Evolutionary conservation across 2,329 filamentous ascomycete genomes (phyloP).

Genomic region (Penicillium sp.): DNA sequence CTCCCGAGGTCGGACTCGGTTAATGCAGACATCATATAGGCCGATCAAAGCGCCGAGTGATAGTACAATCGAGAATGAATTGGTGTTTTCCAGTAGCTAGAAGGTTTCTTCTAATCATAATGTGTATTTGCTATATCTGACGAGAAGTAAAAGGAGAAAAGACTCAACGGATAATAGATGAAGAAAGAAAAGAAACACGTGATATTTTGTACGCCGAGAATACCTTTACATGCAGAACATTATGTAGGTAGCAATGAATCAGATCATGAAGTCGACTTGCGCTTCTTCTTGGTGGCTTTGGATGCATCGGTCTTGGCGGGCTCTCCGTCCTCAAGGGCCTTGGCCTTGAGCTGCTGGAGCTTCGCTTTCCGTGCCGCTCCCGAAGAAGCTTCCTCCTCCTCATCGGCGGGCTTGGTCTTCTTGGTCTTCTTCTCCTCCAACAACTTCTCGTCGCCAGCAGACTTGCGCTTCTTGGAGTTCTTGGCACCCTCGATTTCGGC

Average conservation of each 20-base stretch:
- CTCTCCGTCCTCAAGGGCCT: slow-evolving; percentile 46
- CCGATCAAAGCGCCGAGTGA: slow-evolving; percentile 6
- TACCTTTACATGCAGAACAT: slow-evolving; percentile 35
- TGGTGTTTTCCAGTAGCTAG: too few species aligned
- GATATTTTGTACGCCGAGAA: slow-evolving; percentile 34
- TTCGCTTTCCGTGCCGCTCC: slow-evolving; percentile 47
- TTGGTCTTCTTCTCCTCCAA: slow-evolving; percentile 41
- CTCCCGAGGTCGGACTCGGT: slow-evolving; percentile 38
- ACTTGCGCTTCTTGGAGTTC: slow-evolving; percentile 57
- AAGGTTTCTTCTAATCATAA: too few species aligned
- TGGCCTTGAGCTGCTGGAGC: slow-evolving; percentile 50
- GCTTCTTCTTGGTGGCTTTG: slow-evolving; percentile 39
- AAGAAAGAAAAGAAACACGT: slow-evolving; percentile 30
- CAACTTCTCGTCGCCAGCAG: slow-evolving; percentile 32
- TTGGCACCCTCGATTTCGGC: slow-evolving; percentile 37
- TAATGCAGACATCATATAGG: slow-evolving; percentile 27
- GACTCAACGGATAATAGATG: too few species aligned
- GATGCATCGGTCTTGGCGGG: slow-evolving; percentile 20
- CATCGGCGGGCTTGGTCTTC: slow-evolving; percentile 38
- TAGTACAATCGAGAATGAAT: too few species aligned
- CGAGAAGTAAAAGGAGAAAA: slow-evolving; percentile 17
- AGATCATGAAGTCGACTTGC: slow-evolving; percentile 39
- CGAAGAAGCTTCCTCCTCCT: slow-evolving; percentile 38
- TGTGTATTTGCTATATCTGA: too few species aligned
- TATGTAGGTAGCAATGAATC: slow-evolving; percentile 24